phyloP scores from a whole-genome alignment of 148 eudicot species.

The Arbutus unedo region DNA sequence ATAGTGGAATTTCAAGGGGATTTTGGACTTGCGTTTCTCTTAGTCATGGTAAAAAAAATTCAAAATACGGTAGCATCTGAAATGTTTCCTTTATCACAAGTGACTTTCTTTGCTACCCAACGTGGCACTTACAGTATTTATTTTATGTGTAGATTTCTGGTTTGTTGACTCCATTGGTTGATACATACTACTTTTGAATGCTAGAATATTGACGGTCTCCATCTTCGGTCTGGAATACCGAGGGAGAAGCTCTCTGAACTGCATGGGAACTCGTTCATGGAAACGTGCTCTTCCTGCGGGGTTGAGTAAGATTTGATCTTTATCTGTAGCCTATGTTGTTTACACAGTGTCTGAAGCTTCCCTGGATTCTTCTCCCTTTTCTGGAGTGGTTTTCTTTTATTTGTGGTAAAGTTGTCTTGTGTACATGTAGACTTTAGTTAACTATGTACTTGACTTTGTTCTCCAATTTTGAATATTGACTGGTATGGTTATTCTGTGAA shows the following conservation, averaged over 20 bases:
- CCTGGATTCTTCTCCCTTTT: neutral
- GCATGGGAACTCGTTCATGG: constrained; percentile 96
- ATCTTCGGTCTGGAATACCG: constrained; percentile 89
- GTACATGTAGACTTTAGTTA: neutral
- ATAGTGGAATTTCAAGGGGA: neutral
- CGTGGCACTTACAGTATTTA: neutral
- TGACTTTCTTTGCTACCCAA: neutral
- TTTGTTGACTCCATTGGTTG: constrained; percentile 10
- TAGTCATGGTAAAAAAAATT: neutral
- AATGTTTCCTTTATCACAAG: neutral
- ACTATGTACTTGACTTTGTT: neutral
- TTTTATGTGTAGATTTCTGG: neutral
- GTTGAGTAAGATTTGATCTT: constrained; percentile 60
- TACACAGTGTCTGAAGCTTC: neutral
- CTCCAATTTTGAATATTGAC: neutral
- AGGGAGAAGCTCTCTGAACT: constrained; percentile 87
- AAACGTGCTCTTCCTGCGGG: constrained; percentile 81
- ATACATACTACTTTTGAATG: constrained; percentile 18
- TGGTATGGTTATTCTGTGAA: constrained; percentile 25
- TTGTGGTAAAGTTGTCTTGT: neutral
- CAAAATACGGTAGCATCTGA: neutral
- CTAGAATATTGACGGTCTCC: constrained; percentile 96
- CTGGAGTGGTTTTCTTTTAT: neutral
- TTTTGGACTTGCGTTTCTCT: neutral
- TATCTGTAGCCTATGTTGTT: constrained; percentile 8